Percentiles rank a stretch among this genome's conserved stretches.
Evolutionary conservation across 179 eudicot genomes (phyloP).

Genomic region (Camellia oleifera): DNA sequence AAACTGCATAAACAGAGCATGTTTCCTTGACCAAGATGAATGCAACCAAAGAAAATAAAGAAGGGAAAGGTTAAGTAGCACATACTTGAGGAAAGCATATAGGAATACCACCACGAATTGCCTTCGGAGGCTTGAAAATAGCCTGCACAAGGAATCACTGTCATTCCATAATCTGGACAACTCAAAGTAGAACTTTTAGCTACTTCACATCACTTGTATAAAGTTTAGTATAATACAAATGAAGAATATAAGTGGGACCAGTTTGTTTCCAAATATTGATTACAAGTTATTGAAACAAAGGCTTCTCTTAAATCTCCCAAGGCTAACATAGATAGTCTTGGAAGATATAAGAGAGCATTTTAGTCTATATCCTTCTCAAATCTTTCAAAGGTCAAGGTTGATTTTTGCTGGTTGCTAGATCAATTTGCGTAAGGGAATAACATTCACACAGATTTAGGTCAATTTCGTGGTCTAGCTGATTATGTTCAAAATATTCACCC

Average conservation of each 20-base stretch:
- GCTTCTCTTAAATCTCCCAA: too few relatives aligned
- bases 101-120: slow-evolving; percentile 98
- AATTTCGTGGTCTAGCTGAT: too few relatives aligned
- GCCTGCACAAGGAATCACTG: slow-evolving; percentile 48
- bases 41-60: neutral
- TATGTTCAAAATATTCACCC: too few relatives aligned
- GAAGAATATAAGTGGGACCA: slow-evolving; percentile 10
- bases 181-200: slow-evolving; percentile 4
- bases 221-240: neutral
- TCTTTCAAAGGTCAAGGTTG: too few relatives aligned
- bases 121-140: slow-evolving; percentile 81
- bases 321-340: too few relatives aligned
- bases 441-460: too few relatives aligned
- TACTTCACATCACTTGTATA: slow-evolving; percentile 7
- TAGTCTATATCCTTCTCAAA: too few relatives aligned
- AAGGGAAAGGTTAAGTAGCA: slow-evolving; percentile 12
- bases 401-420: too few relatives aligned
- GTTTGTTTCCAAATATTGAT: neutral
- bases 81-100: slow-evolving; percentile 95
- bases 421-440: too few relatives aligned
- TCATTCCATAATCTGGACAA: slow-evolving; percentile 2
- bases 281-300: neutral
- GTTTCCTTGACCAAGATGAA: neutral
- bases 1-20: slow-evolving; percentile 52
- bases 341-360: too few relatives aligned